Base-by-base conservation (phyloP, 345 rosid species). In the Moringa oleifera region DNA sequence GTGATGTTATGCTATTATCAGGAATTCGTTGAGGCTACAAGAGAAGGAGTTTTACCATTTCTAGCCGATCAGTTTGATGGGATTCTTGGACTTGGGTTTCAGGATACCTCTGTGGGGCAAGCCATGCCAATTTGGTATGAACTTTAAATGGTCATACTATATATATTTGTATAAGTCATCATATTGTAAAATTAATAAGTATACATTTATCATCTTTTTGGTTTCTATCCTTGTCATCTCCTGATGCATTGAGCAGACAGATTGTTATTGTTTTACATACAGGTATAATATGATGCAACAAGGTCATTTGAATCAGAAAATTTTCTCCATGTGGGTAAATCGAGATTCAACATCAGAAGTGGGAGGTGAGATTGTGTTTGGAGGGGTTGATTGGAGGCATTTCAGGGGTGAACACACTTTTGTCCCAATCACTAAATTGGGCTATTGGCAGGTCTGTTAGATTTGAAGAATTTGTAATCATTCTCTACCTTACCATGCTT, bases 321-420 rank as follows among this genome's bases (percentile, higher is more conserved):
- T 82, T 45, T 82, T 85, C 73, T 82, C 90, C 16, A 45, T 82
- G 37, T 85, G 90, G 85, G 68, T 85, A 53, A 82, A 73, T 63
- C 75, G 37, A 50, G 74, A 82, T 68, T 66, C 81, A 21, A 21
- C 63, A 18, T 67, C 77, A 10, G 61, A 51, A 12, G 19, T 68
- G 7, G 77, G 76, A 12, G 87, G 83, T 64, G 82, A 80, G 72
- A 76, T 82, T 52, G 76, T 79, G 31, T 80, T 81, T 59, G 90
- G 90, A 72, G 87, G 90, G 23, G 59, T 80, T 36, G 80, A 85
- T 54, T 70, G 80, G 65, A 76, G 67, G 72, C 85, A 80, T 64
- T 82, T 73, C 70, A 76, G 50, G 53, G 90, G 83, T 41, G 82
- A 76, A 0, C 90, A 85, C 70, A 72, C 76, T 37, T 85, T 60